Evolutionary conservation across 768 basidiomycete species (phyloP).

Genomic region (Galerina sulciceps): DNA sequence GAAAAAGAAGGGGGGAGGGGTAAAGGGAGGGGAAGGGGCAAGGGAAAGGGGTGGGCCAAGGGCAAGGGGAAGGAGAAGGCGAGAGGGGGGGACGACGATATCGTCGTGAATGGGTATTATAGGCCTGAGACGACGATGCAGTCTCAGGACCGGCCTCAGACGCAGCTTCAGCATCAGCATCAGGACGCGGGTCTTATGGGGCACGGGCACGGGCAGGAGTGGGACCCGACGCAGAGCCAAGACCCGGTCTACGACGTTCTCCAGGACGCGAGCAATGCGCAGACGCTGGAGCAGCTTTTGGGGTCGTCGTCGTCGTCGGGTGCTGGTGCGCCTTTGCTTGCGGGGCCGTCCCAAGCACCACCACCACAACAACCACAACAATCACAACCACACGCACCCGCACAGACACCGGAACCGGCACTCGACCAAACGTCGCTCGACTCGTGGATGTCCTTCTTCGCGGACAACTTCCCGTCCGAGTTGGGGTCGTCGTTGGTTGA

Average conservation of each 20-base stretch:
- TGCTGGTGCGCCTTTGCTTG: neutral
- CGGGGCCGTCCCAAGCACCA: neutral
- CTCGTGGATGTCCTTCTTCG: conserved; percentile 56
- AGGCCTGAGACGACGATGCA: conserved; percentile 34
- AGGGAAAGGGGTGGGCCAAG: conserved; percentile 6
- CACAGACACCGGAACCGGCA: conserved; percentile 2
- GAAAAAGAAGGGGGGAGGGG: neutral
- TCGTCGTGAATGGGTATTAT: conserved; percentile 31
- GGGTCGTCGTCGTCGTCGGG: neutral
- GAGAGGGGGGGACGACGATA: conserved; percentile 2
- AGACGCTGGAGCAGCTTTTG: neutral
- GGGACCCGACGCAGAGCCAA: neutral
- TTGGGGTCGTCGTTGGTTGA: conserved; percentile 27
- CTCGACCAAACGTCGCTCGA: conserved; percentile 48
- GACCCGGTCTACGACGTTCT: conserved; percentile 25
- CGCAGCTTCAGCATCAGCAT: too few species aligned
- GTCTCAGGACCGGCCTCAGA: too few species aligned
- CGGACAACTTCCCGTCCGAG: conserved; percentile 47
- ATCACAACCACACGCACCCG: neutral
- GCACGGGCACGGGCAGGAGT: too few species aligned
- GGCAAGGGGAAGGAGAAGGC: neutral
- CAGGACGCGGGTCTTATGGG: too few species aligned
- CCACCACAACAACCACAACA: conserved; percentile 24
- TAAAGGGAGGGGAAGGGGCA: conserved; percentile 6
- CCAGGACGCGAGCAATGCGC: conserved; percentile 25